A percentile compares a stretch with the other conserved stretches of the same genome.
Evolutionary conservation across 306 rosid genomes (phyloP).

Genomic region (Cicer yamashitae): DNA sequence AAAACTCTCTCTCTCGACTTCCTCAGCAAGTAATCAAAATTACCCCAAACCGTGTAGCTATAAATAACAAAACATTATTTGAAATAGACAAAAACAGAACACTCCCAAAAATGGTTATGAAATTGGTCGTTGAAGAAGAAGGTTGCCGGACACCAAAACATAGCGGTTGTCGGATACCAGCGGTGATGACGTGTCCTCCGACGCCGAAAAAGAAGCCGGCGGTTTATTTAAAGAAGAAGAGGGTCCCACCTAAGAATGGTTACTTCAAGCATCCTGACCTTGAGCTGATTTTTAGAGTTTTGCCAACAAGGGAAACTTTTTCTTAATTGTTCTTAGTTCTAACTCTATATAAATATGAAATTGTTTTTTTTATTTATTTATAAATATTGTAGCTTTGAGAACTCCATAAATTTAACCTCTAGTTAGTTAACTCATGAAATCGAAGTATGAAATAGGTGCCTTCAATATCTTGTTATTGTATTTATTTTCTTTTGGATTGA

Average conservation of each 20-base stretch:
- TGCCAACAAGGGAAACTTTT: neutral
- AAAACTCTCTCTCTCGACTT: conserved; percentile 1
- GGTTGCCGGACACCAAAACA: conserved; percentile 56
- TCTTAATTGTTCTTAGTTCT: conserved; percentile 21
- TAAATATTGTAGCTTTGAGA: neutral
- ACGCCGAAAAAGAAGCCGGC: conserved; percentile 57
- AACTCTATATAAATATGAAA: neutral
- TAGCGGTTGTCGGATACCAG: conserved; percentile 41
- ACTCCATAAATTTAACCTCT: neutral
- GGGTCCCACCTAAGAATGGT: conserved; percentile 47
- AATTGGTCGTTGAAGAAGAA: conserved; percentile 44
- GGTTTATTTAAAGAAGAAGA: conserved; percentile 1
- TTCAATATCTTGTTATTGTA: neutral
- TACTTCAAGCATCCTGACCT: conserved; percentile 60
- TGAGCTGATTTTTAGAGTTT: conserved; percentile 49
- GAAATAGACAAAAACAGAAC: neutral
- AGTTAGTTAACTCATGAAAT: neutral
- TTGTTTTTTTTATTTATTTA: neutral
- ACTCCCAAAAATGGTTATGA: conserved; percentile 16
- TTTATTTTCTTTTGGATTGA: no score
- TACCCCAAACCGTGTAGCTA: neutral
- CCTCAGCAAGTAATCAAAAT: conserved; percentile 35
- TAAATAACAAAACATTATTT: conserved; percentile 33
- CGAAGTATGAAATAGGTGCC: neutral
- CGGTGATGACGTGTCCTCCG: conserved; percentile 45